Conservation (phyloP, 2,329 filamentous ascomycete genomes). For the Penicillium sclerotiorum region DNA sequence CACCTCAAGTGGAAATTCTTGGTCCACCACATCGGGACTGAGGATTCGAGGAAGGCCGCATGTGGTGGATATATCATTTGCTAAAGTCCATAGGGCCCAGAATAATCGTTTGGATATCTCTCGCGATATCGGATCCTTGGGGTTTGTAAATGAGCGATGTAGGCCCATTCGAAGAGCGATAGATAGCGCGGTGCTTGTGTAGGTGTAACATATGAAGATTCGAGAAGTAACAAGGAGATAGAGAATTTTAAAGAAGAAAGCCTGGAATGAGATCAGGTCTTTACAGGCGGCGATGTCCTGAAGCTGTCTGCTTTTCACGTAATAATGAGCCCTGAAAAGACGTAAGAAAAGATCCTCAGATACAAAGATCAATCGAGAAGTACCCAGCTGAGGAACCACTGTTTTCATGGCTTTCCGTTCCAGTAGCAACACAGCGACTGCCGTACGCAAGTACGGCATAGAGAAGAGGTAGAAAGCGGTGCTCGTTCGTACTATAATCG, state of each 20-base stretch:
- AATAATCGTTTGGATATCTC: neutral
- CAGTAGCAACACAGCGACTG: neutral
- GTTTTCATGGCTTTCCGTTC: neutral
- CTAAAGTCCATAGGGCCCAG: neutral
- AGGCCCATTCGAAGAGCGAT: neutral
- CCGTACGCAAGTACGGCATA: constrained; percentile 1
- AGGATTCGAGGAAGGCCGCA: neutral
- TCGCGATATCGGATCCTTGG: neutral
- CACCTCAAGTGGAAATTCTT: neutral
- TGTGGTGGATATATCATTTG: neutral
- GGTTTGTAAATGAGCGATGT: neutral
- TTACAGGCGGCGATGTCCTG: neutral
- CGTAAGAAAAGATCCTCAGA: neutral
- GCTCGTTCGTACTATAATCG: neutral
- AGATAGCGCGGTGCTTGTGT: neutral
- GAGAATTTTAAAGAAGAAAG: neutral
- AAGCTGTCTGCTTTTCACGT: neutral
- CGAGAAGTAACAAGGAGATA: neutral
- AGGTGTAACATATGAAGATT: neutral
- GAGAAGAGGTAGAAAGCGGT: neutral
- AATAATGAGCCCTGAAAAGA: neutral
- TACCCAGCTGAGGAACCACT: neutral
- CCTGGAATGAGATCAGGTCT: neutral
- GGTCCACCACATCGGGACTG: neutral
- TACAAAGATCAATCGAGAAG: neutral